A percentile compares a stretch with the other conserved stretches of the same genome.
Evolutionary conservation across 2,329 filamentous ascomycete species (phyloP).

Genomic region (Fusarium scirpi): DNA sequence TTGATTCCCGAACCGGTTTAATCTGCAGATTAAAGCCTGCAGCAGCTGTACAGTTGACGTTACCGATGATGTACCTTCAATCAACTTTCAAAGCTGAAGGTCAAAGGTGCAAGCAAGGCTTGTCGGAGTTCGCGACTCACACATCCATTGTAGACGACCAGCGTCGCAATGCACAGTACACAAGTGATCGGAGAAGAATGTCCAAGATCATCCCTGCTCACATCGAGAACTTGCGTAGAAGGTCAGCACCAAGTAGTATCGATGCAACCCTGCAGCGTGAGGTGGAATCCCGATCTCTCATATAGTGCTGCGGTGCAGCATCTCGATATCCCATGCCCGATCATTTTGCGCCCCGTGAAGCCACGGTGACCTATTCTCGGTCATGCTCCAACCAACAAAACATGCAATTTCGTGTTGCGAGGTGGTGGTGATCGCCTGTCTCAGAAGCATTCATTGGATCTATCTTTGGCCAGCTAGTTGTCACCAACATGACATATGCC

Average conservation of each 20-base stretch:
- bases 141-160: neutral
- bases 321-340: neutral
- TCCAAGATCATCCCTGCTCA: neutral
- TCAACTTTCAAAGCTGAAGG: neutral
- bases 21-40: neutral
- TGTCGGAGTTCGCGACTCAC: neutral
- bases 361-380: constrained; percentile 3
- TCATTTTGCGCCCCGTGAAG: constrained; percentile 8
- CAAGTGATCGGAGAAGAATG: neutral
- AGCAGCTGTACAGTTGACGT: neutral
- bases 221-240: neutral
- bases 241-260: neutral
- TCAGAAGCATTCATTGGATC: constrained; percentile 12
- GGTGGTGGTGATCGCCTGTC: constrained; percentile 10
- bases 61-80: neutral
- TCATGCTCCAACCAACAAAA: constrained; percentile 20
- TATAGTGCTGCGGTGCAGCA: neutral
- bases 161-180: neutral
- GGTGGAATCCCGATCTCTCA: neutral
- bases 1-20: constrained; percentile 1
- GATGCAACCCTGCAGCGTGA: constrained; percentile 13
- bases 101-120: neutral
- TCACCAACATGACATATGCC: constrained; percentile 24
- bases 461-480: neutral
- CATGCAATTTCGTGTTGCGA: constrained; percentile 5